These are phyloP conservation scores for Plasmodium chabaudi DNA, from an alignment of 169 alveolate genomes.

Conservation along the genomic window DNA sequence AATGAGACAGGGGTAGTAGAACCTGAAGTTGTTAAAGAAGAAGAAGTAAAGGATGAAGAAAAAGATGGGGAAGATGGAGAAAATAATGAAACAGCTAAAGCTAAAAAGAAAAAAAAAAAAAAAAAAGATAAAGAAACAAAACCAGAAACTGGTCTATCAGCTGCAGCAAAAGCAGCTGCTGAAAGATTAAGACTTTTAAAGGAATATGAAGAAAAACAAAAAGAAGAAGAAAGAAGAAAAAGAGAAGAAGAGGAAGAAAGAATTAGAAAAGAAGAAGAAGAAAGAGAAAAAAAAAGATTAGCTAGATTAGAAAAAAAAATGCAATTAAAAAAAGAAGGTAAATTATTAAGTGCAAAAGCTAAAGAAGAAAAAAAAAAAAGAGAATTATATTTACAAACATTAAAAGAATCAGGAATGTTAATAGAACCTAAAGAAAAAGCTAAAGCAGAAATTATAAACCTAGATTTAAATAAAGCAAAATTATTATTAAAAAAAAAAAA, in stretches of 20 bases:
- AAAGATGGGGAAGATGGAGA: slow-evolving; percentile 50
- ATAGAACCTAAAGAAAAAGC: slow-evolving; percentile 68
- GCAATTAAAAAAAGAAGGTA: slow-evolving; percentile 88
- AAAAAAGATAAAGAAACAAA: slow-evolving; percentile 67
- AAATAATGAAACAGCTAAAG: slow-evolving; percentile 77
- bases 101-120: slow-evolving; percentile 80
- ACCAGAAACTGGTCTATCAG: slow-evolving; percentile 77
- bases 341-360: slow-evolving; percentile 86
- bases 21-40: slow-evolving; percentile 23
- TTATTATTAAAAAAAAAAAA: slow-evolving; percentile 66
- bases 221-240: slow-evolving; percentile 84
- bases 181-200: slow-evolving; percentile 84
- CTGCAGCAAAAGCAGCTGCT: slow-evolving; percentile 87
- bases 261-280: slow-evolving; percentile 86
- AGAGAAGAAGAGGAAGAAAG: slow-evolving; percentile 86
- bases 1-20: slow-evolving; percentile 24
- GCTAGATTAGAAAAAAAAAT: slow-evolving; percentile 88
- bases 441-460: slow-evolving; percentile 68
- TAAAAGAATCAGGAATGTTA: slow-evolving; percentile 80
- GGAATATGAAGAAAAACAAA: slow-evolving; percentile 74
- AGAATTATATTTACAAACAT: slow-evolving; percentile 83
- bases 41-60: slow-evolving; percentile 36
- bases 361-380: slow-evolving; percentile 84
- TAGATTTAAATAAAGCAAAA: slow-evolving; percentile 35
- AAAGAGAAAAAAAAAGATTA: slow-evolving; percentile 84